Evolutionary conservation across 768 basidiomycete species (phyloP).

Genomic region (Leccinellum rugosiceps): DNA sequence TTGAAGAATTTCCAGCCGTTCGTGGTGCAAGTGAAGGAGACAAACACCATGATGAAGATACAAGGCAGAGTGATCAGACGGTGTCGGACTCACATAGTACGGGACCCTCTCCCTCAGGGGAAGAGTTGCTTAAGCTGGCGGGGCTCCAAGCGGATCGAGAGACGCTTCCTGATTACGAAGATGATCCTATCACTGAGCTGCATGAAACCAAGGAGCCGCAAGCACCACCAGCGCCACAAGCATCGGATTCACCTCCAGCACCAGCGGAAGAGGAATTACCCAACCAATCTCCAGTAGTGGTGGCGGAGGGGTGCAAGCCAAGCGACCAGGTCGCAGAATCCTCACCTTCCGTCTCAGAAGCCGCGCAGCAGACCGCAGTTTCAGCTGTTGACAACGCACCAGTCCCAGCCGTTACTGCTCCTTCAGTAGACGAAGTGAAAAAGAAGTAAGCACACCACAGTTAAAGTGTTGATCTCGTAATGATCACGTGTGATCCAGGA

Average conservation of each 20-base stretch:
- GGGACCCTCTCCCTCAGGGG: constrained; percentile 33
- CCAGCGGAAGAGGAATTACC: background rate
- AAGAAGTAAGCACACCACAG: constrained; percentile 18
- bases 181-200: constrained; percentile 30
- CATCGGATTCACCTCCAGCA: background rate
- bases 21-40: constrained; percentile 2
- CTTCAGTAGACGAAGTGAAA: constrained; percentile 22
- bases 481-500: constrained; percentile 26
- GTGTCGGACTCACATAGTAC: constrained; percentile 1
- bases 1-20: constrained; percentile 9
- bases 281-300: constrained; percentile 1
- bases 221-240: constrained; percentile 2
- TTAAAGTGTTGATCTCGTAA: background rate
- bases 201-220: constrained; percentile 2
- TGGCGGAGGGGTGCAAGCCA: constrained; percentile 1
- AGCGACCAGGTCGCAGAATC: background rate
- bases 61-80: constrained; percentile 6
- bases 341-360: background rate
- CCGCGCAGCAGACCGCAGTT: constrained; percentile 11
- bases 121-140: constrained; percentile 50
- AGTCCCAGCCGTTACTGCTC: constrained; percentile 4
- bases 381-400: constrained; percentile 1
- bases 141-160: constrained; percentile 42
- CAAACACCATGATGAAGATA: constrained; percentile 17
- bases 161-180: constrained; percentile 56